Evolutionary conservation across 805 yeast genomes (phyloP).

Genomic region (Jamesozyma piceae): DNA sequence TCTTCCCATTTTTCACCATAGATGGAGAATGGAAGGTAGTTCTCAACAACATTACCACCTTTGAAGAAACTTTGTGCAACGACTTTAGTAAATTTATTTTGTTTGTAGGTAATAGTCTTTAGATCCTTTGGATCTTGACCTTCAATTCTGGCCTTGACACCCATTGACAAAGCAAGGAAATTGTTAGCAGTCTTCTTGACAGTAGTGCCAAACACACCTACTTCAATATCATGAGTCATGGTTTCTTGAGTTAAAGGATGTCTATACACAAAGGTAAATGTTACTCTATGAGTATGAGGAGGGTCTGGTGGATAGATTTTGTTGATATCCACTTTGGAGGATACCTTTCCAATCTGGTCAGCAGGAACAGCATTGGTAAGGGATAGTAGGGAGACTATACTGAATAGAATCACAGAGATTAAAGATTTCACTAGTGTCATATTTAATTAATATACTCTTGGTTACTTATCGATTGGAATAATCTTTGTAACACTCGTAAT

Average conservation of each 20-base stretch:
- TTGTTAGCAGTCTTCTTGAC: slow-evolving; percentile 57
- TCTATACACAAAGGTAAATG: slow-evolving; percentile 21
- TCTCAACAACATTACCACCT: slow-evolving; percentile 79
- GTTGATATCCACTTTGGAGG: slow-evolving; percentile 6
- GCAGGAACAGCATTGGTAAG: too few species aligned
- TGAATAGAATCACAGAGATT: too few species aligned
- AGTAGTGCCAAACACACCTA: slow-evolving; percentile 57
- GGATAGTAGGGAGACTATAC: too few species aligned
- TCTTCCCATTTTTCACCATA: slow-evolving; percentile 68
- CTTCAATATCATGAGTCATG: slow-evolving; percentile 31
- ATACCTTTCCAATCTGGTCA: background rate
- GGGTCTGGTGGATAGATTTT: slow-evolving; percentile 25
- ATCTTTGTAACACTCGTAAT: too few species aligned
- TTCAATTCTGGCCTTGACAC: slow-evolving; percentile 30
- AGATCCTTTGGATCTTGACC: slow-evolving; percentile 21
- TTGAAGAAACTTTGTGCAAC: slow-evolving; percentile 70
- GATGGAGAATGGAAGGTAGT: slow-evolving; percentile 73
- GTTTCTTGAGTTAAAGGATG: slow-evolving; percentile 12
- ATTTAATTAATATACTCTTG: too few species aligned
- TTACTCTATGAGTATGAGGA: slow-evolving; percentile 24
- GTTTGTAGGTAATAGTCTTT: slow-evolving; percentile 38
- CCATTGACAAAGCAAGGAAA: slow-evolving; percentile 43
- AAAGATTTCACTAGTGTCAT: too few species aligned
- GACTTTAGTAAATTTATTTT: slow-evolving; percentile 64
- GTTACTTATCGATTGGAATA: too few species aligned